A percentile compares a stretch with the other conserved stretches of the same genome.
These are phyloP conservation scores for Podaxis pistillaris DNA, from an alignment of 768 basidiomycete genomes.

Conservation along the genomic window DNA sequence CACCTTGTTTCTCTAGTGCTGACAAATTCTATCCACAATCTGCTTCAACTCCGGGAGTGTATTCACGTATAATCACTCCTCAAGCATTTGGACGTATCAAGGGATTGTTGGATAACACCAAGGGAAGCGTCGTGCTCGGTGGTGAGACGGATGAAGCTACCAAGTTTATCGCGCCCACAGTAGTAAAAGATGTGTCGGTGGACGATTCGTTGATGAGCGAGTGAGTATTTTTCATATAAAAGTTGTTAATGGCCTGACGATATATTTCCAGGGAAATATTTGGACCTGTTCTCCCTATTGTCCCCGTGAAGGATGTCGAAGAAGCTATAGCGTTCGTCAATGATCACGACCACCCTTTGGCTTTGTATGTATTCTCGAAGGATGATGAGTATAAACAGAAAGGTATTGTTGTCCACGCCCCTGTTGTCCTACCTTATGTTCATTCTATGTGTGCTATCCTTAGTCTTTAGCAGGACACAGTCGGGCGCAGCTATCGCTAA, in stretches of 20 bases:
- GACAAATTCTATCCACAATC: constrained; percentile 56
- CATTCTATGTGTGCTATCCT: neutral
- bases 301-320: constrained; percentile 69
- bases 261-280: constrained; percentile 66
- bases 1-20: constrained; percentile 33
- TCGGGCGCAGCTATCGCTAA: constrained; percentile 73
- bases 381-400: constrained; percentile 58
- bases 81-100: constrained; percentile 54
- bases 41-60: constrained; percentile 41
- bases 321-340: constrained; percentile 72
- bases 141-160: constrained; percentile 57
- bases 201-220: constrained; percentile 78
- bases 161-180: constrained; percentile 69
- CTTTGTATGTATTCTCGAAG: constrained; percentile 74
- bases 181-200: constrained; percentile 58
- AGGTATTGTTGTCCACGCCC: constrained; percentile 34
- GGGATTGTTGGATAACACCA: constrained; percentile 58
- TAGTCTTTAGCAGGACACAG: constrained; percentile 68
- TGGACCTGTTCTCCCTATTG: constrained; percentile 75
- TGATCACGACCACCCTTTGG: constrained; percentile 66
- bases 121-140: constrained; percentile 64
- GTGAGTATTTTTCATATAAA: constrained; percentile 38
- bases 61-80: constrained; percentile 50
- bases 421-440: neutral
- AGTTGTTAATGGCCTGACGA: neutral